Evolutionary conservation across 345 rosid genomes (phyloP).

Genomic region (Carallia pectinifolia): DNA sequence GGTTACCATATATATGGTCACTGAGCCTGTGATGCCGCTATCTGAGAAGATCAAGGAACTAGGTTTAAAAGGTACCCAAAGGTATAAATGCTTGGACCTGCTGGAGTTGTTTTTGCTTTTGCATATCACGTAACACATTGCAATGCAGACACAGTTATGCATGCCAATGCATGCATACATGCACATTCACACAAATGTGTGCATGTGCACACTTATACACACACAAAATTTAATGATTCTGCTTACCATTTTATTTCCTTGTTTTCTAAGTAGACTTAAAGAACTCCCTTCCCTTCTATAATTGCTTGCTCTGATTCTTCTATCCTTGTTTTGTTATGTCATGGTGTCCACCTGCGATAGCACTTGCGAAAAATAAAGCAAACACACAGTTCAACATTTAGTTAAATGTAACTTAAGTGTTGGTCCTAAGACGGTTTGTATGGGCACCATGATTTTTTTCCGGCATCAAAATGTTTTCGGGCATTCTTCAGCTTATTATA

Average conservation of each 20-base stretch:
- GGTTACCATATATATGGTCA: constrained; percentile 84
- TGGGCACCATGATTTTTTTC: background rate
- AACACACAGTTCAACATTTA: background rate
- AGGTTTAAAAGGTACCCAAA: constrained; percentile 80
- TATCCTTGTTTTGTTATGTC: background rate
- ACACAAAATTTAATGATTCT: background rate
- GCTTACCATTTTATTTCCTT: background rate
- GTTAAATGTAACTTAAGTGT: background rate
- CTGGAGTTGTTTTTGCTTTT: background rate
- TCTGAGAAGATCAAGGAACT: constrained; percentile 96
- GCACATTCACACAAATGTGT: background rate
- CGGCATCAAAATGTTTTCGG: background rate
- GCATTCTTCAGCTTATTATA: background rate
- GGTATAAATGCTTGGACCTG: constrained; percentile 41
- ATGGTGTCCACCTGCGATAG: background rate
- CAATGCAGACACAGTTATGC: background rate
- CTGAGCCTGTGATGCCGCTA: constrained; percentile 96
- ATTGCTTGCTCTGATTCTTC: background rate
- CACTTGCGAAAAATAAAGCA: background rate
- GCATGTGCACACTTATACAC: background rate
- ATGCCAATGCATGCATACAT: background rate
- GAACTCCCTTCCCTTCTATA: background rate
- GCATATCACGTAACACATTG: background rate
- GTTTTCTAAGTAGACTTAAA: background rate
- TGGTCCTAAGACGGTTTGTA: background rate